Conservation (phyloP, 78 protist genomes). For the Paulinella micropora region DNA sequence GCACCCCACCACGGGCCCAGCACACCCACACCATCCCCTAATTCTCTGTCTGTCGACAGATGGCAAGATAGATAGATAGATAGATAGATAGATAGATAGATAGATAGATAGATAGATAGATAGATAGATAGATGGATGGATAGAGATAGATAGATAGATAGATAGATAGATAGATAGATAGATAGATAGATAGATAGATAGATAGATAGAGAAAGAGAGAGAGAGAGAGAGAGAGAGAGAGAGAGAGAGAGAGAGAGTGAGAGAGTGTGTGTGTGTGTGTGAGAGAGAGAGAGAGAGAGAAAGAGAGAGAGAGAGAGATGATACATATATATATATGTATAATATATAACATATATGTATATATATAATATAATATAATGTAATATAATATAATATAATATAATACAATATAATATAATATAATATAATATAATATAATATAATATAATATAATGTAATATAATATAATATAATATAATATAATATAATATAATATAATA, state of each 20-base stretch:
- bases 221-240: neutral
- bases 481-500: neutral
- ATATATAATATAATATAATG: neutral
- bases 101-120: neutral
- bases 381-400: neutral
- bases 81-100: neutral
- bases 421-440: neutral
- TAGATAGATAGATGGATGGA: neutral
- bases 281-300: neutral
- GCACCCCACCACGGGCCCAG: no score
- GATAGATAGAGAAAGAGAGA: neutral
- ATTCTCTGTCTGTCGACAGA: no score
- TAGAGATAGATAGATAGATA: neutral
- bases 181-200: neutral
- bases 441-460: neutral
- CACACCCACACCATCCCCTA: no score
- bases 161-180: neutral
- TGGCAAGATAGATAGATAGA: no score
- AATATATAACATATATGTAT: neutral
- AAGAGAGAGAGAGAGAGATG: neutral
- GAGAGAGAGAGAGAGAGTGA: neutral
- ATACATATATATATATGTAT: neutral
- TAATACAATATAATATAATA: neutral
- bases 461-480: neutral
- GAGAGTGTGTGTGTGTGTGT: neutral